Base-by-base conservation (phyloP, 306 rosid species). In the Gillenia trifoliata region DNA sequence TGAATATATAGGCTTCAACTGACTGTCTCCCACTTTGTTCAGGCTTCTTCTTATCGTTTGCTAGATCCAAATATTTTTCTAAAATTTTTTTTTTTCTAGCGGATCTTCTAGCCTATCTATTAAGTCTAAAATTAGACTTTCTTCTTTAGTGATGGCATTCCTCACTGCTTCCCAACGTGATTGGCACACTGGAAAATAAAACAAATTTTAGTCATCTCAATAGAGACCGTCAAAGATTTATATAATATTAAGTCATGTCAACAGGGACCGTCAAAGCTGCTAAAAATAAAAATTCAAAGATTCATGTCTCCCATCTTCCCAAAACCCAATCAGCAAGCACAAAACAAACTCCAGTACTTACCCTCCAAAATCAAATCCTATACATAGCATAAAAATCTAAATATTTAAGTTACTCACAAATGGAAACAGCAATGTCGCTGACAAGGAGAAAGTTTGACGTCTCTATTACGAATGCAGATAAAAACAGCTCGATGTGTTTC, bases 91-190 rank as follows among this genome's bases (percentile, higher is more conserved):
- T 41, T 41, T 41, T 0, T 41, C 11, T 4, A 41, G 11, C 4
- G 47, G 11, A 7, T 41, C 47, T 11, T 41, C 47, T 7, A 41
- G 9, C 47, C 12, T 41, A 11, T 4, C 47, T 1, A 41, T 41
- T n/a, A n/a, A n/a, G n/a, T n/a, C n/a, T n/a, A n/a, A n/a, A n/a
- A n/a, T n/a, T n/a, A n/a, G n/a, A n/a, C 47, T 41, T 41, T 41
- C 47, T 41, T 41, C 47, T 76, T 87, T 83, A 68, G 85, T 47
- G 61, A 92, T 77, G 68, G 96, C 96, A 57, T 52, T 82, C 88
- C 70, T 85, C 84, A 94, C 96, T 66, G 86, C 86, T 89, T 90
- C 90, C 45, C 93, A 84, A 86, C 85, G 78, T 73, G 82, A 82
- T 80, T 78, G 75, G 22, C 69, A 66, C 59, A 87, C 99, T 94